Evolutionary conservation across 2,329 filamentous ascomycete species (phyloP).

Genomic region (Emericellopsis cladophorae): DNA sequence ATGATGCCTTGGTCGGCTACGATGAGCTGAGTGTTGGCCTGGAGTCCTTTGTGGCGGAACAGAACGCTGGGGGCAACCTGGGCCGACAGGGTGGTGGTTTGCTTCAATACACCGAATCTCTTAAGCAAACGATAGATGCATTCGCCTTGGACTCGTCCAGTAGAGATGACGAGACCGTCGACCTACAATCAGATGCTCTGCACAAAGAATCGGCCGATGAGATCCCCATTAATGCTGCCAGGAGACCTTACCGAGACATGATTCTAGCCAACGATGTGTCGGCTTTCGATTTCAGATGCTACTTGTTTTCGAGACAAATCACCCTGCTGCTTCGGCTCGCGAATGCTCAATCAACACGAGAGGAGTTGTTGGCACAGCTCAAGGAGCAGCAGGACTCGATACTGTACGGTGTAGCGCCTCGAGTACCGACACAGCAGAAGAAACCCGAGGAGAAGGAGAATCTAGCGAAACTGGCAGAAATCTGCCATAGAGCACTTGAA

Average conservation of each 20-base stretch:
- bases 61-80: constrained; percentile 43
- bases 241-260: constrained; percentile 79
- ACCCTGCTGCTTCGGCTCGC: constrained; percentile 69
- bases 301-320: constrained; percentile 85
- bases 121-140: constrained; percentile 46
- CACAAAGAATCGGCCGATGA: constrained; percentile 33
- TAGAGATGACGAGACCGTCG: constrained; percentile 25
- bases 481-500: constrained; percentile 69
- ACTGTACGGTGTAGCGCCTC: constrained; percentile 42
- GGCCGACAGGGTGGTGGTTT: constrained; percentile 62
- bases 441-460: constrained; percentile 56
- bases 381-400: constrained; percentile 49
- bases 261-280: constrained; percentile 94
- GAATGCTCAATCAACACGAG: constrained; percentile 53
- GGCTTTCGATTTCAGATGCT: constrained; percentile 87
- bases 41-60: constrained; percentile 69
- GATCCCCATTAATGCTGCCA: constrained; percentile 48
- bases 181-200: constrained; percentile 33
- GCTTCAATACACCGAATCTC: constrained; percentile 58
- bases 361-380: constrained; percentile 49
- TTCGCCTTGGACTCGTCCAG: constrained; percentile 22
- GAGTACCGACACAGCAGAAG: constrained; percentile 29
- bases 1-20: constrained; percentile 89
- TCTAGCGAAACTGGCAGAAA: constrained; percentile 67
- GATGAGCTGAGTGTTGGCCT: constrained; percentile 85